Percentiles rank a stretch among this genome's conserved stretches.
phyloP scores from a whole-genome alignment of 2,329 filamentous ascomycete genomes.

The Ilyonectria robusta region DNA sequence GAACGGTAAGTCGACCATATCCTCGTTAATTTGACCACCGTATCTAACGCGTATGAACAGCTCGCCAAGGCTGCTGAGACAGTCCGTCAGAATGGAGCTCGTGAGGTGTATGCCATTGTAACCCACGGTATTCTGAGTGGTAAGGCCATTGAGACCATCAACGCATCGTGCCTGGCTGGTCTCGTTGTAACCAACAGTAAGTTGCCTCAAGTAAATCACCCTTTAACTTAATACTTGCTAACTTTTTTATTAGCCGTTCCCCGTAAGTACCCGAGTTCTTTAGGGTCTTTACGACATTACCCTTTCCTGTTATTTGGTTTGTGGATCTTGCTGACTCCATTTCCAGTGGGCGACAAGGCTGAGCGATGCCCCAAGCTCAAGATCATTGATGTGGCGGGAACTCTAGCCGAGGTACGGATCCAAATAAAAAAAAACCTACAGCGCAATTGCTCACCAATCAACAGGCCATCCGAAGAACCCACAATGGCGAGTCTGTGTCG shows the following conservation, averaged over 20 bases:
- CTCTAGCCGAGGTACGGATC: constrained; percentile 71
- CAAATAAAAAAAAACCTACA: neutral
- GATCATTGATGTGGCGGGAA: constrained; percentile 93
- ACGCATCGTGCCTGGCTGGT: constrained; percentile 81
- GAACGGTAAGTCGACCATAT: constrained; percentile 66
- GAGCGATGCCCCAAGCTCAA: constrained; percentile 83
- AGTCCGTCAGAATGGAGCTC: constrained; percentile 87
- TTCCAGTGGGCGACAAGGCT: constrained; percentile 79
- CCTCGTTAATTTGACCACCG: neutral
- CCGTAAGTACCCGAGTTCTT: constrained; percentile 39
- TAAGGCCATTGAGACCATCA: constrained; percentile 88
- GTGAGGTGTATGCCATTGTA: constrained; percentile 92
- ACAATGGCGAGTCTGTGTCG: constrained; percentile 76
- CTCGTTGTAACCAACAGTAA: constrained; percentile 90
- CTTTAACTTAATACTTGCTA: constrained; percentile 33
- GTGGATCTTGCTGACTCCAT: constrained; percentile 22
- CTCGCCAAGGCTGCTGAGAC: constrained; percentile 88
- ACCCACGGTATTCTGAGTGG: constrained; percentile 94
- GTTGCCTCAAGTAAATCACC: constrained; percentile 39
- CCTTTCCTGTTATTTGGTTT: neutral
- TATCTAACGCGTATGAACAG: constrained; percentile 42
- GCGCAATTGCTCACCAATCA: constrained; percentile 24
- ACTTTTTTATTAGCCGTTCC: constrained; percentile 53
- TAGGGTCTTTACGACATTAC: neutral
- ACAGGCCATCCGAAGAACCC: constrained; percentile 77